Percentiles rank a stretch among this genome's conserved stretches.
Evolutionary conservation across 2,329 filamentous ascomycete genomes (phyloP).

Genomic region (Xylariaceae sp.): DNA sequence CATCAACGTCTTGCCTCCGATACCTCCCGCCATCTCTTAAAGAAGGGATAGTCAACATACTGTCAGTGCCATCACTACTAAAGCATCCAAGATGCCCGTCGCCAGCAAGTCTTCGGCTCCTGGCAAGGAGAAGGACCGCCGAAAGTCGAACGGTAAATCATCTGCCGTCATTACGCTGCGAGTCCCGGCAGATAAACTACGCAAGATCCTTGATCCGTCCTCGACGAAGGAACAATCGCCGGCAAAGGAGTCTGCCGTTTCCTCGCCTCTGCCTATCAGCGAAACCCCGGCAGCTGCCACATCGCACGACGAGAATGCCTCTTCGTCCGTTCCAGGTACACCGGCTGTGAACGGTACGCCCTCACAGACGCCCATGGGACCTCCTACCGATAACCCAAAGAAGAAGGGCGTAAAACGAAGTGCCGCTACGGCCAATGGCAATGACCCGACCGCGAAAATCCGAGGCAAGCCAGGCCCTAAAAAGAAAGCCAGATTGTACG

Average conservation of each 20-base stretch:
- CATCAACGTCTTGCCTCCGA: conserved; percentile 13
- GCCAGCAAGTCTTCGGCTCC: conserved; percentile 33
- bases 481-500: conserved; percentile 92
- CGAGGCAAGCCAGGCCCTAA: conserved; percentile 90
- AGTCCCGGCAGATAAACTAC: conserved; percentile 46
- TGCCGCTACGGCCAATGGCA: conserved; percentile 58
- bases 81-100: conserved; percentile 32
- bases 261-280: conserved; percentile 36
- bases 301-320: conserved; percentile 50
- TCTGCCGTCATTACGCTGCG: conserved; percentile 47
- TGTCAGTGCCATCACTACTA: conserved; percentile 16
- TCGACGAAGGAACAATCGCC: conserved; percentile 41
- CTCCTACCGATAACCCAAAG: conserved; percentile 57
- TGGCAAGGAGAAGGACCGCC: conserved; percentile 42
- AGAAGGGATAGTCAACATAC: conserved; percentile 11
- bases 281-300: conserved; percentile 32
- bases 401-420: conserved; percentile 71
- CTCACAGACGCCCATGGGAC: conserved; percentile 51
- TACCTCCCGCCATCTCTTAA: conserved; percentile 10
- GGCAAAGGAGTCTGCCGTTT: conserved; percentile 43
- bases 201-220: conserved; percentile 43
- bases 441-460: conserved; percentile 55
- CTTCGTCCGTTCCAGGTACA: conserved; percentile 56
- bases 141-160: conserved; percentile 36
- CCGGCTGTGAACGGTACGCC: conserved; percentile 53